Base-by-base conservation (phyloP, 106 monocot genomes). In the Ottelia alismoides region DNA sequence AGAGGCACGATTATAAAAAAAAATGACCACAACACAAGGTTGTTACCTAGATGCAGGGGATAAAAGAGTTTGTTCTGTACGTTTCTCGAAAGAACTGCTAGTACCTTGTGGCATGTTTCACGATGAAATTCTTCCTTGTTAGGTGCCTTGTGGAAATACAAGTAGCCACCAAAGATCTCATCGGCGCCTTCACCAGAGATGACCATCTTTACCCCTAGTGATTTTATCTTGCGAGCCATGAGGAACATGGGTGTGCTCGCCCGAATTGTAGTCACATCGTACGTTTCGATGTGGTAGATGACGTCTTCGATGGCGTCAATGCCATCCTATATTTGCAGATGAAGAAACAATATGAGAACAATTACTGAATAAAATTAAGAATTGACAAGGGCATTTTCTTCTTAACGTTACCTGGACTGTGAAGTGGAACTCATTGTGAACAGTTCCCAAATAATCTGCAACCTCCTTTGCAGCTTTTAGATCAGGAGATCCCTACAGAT, bases 341-440 rank as follows among this genome's bases (percentile, higher is more conserved):
- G n/a, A n/a, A n/a, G n/a, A n/a, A n/a, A n/a, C n/a, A n/a, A n/a
- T n/a, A n/a, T n/a, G n/a, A n/a, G n/a, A n/a, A n/a, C n/a, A n/a
- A n/a, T n/a, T n/a, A n/a, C n/a, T n/a, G n/a, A n/a, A n/a, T n/a
- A n/a, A n/a, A n/a, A n/a, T n/a, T n/a, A n/a, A n/a, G n/a, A n/a
- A n/a, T n/a, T n/a, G n/a, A n/a, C n/a, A n/a, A n/a, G n/a, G 46
- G 40, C 14, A 50, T 19, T 5, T 1, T 57, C 9, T 20, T 57
- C 23, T 0, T 9, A 23, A 11, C 45, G 19, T 52, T n/a, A 74
- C 78, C 69, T 76, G 84, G 28, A 84, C 79, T 30, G 79, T 84
- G 65, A 84, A 72, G 53, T 69, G 65, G 59, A 84, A 76, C 52
- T 84, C 79, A 56, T 84, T 78, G 66, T 84, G 79, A 22, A 79